These are phyloP conservation scores for Monilinia fructigena DNA, from an alignment of 2,329 filamentous ascomycete genomes.

Conservation along the genomic window DNA sequence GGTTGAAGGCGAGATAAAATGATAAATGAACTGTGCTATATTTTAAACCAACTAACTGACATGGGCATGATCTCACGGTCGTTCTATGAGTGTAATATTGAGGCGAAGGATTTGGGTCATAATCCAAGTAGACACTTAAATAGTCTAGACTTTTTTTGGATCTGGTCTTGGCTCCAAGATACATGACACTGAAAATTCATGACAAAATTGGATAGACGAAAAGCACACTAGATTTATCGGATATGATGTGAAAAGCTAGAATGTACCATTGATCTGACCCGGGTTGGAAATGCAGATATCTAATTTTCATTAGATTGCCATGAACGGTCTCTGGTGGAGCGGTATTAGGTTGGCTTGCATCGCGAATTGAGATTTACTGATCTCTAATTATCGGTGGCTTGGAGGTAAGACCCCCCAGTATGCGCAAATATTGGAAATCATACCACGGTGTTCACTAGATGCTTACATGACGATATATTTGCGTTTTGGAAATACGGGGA, in stretches of 20 bases:
- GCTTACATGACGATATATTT: neutral
- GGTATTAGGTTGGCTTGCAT: neutral
- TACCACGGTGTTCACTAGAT: neutral
- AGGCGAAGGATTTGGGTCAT: neutral
- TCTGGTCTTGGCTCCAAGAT: neutral
- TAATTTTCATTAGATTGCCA: neutral
- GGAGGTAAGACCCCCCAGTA: neutral
- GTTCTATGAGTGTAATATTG: neutral
- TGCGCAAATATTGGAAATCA: neutral
- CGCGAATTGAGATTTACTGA: neutral
- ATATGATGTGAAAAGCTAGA: neutral
- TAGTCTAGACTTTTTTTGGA: neutral
- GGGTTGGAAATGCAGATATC: neutral
- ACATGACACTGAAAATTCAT: neutral
- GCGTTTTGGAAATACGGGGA: neutral
- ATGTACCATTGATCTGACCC: neutral
- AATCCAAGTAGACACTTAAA: neutral
- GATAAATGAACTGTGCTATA: neutral
- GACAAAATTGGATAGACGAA: neutral
- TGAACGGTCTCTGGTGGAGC: neutral
- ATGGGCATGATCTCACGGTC: neutral
- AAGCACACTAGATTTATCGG: neutral
- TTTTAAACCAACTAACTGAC: neutral
- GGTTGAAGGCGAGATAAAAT: neutral
- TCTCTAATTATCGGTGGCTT: neutral